Base-by-base conservation (phyloP, 208 protist genomes). In the Trypanosoma grayi region DNA sequence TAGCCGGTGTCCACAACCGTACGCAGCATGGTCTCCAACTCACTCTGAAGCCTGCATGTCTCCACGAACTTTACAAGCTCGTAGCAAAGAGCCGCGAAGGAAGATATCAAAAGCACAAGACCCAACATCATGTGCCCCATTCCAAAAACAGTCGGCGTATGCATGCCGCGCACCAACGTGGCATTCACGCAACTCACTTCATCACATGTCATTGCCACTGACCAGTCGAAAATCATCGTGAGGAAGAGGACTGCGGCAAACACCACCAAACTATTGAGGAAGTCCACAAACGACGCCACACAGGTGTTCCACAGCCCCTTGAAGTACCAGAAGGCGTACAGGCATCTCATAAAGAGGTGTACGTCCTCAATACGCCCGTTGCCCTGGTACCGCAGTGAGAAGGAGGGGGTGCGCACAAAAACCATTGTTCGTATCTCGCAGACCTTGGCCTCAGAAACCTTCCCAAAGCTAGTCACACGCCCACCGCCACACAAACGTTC, bases 281-380 rank as follows among this genome's bases (percentile, higher is more conserved):
- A 81, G 53, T 91, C 79, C 2, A 91, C 81, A 1, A 76, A 73
- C 22, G 79, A 76, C 4, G 78, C 68, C 24, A 72, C 51, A 20
- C 76, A 73, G 4, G 67, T 77, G 8, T 77, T 75, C 82, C 83
- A 90, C 33, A 77, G 82, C 13, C 87, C 87, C 44, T 87, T 88
- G 63, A 81, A 66, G 40, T 81, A 79, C 84, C 87, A 94, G 48
- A 86, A 87, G 22, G 56, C 50, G 59, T 94, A 94, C 4, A 85
- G 48, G 39, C 66, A 72, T 45, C 68, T 77, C 77, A 87, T 87
- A 48, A 90, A 84, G n/a, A 79, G 56, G 28, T 75, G 75, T n/a
- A 79, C 68, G 59, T 90, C 78, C 28, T 79, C 76, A 22, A 92
- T 80, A 30, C 67, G 68, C 10, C 81, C 74, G 43, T 64, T 82